Conservation (phyloP, 2,329 filamentous ascomycete species). For the Neofusicoccum laricinum region DNA sequence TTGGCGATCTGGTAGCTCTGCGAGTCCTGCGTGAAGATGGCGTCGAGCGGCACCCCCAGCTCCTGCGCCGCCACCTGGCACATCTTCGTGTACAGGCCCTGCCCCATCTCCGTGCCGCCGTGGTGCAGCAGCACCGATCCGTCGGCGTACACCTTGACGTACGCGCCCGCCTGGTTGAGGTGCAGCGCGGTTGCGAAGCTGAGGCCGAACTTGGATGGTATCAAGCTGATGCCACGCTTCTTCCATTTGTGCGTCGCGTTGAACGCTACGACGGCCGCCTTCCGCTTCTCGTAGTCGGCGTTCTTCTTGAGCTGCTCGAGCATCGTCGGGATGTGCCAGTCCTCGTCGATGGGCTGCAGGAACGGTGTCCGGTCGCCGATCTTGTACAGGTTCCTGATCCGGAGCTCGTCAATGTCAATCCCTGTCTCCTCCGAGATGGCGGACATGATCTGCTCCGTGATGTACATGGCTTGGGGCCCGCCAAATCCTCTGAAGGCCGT, state of each 20-base stretch:
- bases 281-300: constrained; percentile 66
- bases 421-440: constrained; percentile 84
- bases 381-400: constrained; percentile 83
- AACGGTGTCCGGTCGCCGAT: constrained; percentile 77
- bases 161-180: constrained; percentile 87
- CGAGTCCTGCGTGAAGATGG: constrained; percentile 85
- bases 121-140: constrained; percentile 89
- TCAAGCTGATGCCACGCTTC: constrained; percentile 78
- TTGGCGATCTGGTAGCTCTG: constrained; percentile 86
- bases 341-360: constrained; percentile 73
- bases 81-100: constrained; percentile 95
- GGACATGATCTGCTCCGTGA: constrained; percentile 81
- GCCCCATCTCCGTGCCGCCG: constrained; percentile 95
- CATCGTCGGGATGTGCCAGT: constrained; percentile 94
- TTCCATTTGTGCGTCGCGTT: constrained; percentile 86
- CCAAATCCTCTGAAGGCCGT: constrained; percentile 95
- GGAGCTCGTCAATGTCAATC: constrained; percentile 76
- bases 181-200: constrained; percentile 86
- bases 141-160: constrained; percentile 95
- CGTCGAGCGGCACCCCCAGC: constrained; percentile 74
- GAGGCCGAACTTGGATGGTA: constrained; percentile 96
- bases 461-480: constrained; percentile 91
- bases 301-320: constrained; percentile 79
- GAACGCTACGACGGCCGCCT: constrained; percentile 69
- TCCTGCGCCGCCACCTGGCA: constrained; percentile 90